Evolutionary conservation across 805 yeast genomes (phyloP), one percentile per base, ranked within the genome.

Genomic region (Blastobotrys mokoenaii): DNA sequence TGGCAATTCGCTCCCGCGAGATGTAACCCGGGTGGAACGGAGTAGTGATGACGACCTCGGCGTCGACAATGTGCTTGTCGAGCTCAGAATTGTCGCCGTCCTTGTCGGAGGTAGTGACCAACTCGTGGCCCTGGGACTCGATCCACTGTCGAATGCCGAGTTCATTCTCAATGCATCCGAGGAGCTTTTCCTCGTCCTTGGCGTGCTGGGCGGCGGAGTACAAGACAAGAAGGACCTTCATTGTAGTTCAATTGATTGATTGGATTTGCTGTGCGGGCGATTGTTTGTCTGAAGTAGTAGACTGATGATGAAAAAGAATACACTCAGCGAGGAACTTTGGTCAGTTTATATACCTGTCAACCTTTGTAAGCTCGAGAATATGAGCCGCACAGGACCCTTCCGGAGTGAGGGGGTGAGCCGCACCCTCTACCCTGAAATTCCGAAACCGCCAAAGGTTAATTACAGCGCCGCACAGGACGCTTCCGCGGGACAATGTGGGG

Each of bases 1-100:
- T 73, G 41, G 68, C 77, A 51, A 84, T 72, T 57, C 90, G 73
- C 55, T 79, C 82, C 48, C 71, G 70, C 45, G 81, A 75, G 61
- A 84, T 71, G 64, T 84, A 84, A 31, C 80, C 90, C 3, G 94
- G 93, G 65, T 75, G 85, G 74, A 84, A 84, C 2, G 94, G 93
- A 10, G 90, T 83, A 34, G 89, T 78, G 64, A 84, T 83, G 57
- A 84, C 74, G 43, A 84, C 71, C 54, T 84, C 93, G 3, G 89
- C 84, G 49, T 80, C 87, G 40, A 70, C 74, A 59, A 84, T 73
- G 51, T 82, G 71, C 57, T 73, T 68, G 63, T 84, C 93, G 40
- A 84, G 73, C 31, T 60, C 71, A 2, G 82, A 73, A 53, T 63
- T 53, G 35, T 70, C 71, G 40, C 82, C 82, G 46, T 83, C 94